phyloP scores from a whole-genome alignment of 83 land plant species.

The Larix sibirica region DNA sequence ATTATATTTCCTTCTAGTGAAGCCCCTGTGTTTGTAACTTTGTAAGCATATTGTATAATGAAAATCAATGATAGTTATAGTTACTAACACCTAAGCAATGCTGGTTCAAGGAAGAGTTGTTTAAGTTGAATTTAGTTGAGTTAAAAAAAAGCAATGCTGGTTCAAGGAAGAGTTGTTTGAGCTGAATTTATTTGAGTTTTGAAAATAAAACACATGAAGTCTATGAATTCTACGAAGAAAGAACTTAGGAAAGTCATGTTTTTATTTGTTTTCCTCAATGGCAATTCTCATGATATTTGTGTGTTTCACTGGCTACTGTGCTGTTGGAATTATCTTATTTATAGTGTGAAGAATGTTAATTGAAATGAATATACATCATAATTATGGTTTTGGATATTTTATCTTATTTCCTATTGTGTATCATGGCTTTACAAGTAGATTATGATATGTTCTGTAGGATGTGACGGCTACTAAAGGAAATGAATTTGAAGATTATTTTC shows the following conservation, averaged over 20 bases:
- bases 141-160: too few species aligned
- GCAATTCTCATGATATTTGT: not conserved
- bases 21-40: too few species aligned
- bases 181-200: too few species aligned
- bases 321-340: not conserved
- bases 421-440: constrained; percentile 17
- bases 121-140: too few species aligned
- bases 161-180: too few species aligned
- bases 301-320: not conserved
- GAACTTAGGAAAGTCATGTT: too few species aligned
- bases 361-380: not conserved
- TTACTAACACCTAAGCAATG: too few species aligned
- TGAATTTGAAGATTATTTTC: constrained; percentile 97
- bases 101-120: too few species aligned
- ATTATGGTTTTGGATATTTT: not conserved
- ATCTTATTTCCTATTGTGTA: not conserved
- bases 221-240: not conserved
- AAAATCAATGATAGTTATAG: too few species aligned
- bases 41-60: too few species aligned
- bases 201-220: not conserved
- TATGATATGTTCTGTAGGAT: constrained; percentile 41
- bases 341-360: not conserved
- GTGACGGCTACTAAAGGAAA: constrained; percentile 99
- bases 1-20: too few species aligned
- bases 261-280: too few species aligned